phyloP scores from a whole-genome alignment of 768 basidiomycete genomes.

The Rhizopogon salebrosus region DNA sequence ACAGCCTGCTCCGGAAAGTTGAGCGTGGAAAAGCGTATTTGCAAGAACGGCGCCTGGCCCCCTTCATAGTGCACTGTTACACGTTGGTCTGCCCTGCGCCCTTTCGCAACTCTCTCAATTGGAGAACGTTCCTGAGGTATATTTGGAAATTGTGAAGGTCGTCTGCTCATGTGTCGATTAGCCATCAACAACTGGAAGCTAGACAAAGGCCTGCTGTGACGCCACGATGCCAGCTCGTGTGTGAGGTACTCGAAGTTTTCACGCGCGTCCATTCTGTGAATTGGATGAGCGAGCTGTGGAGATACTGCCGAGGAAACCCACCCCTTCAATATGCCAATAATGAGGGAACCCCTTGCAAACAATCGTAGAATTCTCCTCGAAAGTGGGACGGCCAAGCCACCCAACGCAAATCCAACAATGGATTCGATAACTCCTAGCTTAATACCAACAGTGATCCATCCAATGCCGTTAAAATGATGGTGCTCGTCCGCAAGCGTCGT shows the following conservation, averaged over 20 bases:
- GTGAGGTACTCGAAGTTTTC: conserved; percentile 49
- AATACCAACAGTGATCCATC: conserved; percentile 59
- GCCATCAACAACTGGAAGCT: conserved; percentile 44
- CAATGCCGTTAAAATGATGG: conserved; percentile 52
- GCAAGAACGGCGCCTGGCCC: conserved; percentile 43
- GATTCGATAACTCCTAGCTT: conserved; percentile 64
- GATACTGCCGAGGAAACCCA: conserved; percentile 25
- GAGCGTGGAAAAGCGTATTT: conserved; percentile 50
- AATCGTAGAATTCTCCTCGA: conserved; percentile 56
- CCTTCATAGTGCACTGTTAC: conserved; percentile 45
- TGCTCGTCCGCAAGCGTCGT: conserved; percentile 37
- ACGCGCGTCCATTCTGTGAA: conserved; percentile 38
- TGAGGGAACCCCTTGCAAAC: conserved; percentile 46
- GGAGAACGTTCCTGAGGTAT: conserved; percentile 1
- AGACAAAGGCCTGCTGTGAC: conserved; percentile 28
- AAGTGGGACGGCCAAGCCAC: conserved; percentile 47
- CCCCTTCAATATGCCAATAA: conserved; percentile 67
- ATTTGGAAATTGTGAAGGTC: conserved; percentile 40
- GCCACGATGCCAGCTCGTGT: conserved; percentile 30
- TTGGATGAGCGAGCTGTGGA: neutral
- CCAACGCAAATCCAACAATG: conserved; percentile 53
- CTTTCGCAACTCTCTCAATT: conserved; percentile 5
- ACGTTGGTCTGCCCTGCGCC: conserved; percentile 25
- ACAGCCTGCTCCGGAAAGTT: conserved; percentile 32
- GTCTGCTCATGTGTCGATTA: conserved; percentile 48